Evolutionary conservation across 495 filamentous ascomycete species (phyloP).

Genomic region (Umbilicaria muhlenbergii): DNA sequence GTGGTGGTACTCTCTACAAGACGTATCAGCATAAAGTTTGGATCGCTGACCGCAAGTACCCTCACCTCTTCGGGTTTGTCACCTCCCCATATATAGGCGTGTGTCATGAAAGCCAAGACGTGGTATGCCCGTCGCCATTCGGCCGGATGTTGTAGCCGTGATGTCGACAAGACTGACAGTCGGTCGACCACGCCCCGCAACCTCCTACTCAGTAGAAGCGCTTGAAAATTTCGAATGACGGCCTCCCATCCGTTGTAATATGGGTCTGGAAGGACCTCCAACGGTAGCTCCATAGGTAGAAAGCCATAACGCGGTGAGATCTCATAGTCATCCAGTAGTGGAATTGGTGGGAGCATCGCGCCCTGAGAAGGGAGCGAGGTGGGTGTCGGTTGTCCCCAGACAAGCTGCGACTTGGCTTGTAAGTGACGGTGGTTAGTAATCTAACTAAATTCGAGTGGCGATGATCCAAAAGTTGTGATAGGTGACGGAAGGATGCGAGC

Average conservation of each 20-base stretch:
- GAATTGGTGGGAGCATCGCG: conserved; percentile 73
- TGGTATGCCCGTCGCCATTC: conserved; percentile 91
- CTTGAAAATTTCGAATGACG: conserved; percentile 70
- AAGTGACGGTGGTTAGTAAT: too few species aligned
- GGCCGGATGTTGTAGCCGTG: conserved; percentile 58
- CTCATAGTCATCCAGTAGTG: conserved; percentile 65
- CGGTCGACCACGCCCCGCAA: conserved; percentile 59
- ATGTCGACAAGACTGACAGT: conserved; percentile 68
- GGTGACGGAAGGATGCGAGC: neutral
- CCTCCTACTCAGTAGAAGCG: conserved; percentile 66
- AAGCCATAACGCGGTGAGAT: conserved; percentile 80
- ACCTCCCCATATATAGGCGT: conserved; percentile 92
- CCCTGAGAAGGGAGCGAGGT: neutral
- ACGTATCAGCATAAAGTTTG: neutral
- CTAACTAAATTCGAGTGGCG: too few species aligned
- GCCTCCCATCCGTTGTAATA: conserved; percentile 94
- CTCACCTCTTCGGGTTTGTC: conserved; percentile 57
- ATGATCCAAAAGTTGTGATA: too few species aligned
- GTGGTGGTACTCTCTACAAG: conserved; percentile 58
- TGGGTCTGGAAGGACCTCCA: conserved; percentile 62
- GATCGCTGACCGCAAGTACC: conserved; percentile 5
- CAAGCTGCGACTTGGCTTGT: neutral
- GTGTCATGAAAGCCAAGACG: conserved; percentile 72
- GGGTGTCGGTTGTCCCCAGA: neutral
- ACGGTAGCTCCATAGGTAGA: conserved; percentile 66